A percentile compares a stretch with the other conserved stretches of the same genome.
Conservation (phyloP, 83 land plant genomes). For the Picea abies region DNA sequence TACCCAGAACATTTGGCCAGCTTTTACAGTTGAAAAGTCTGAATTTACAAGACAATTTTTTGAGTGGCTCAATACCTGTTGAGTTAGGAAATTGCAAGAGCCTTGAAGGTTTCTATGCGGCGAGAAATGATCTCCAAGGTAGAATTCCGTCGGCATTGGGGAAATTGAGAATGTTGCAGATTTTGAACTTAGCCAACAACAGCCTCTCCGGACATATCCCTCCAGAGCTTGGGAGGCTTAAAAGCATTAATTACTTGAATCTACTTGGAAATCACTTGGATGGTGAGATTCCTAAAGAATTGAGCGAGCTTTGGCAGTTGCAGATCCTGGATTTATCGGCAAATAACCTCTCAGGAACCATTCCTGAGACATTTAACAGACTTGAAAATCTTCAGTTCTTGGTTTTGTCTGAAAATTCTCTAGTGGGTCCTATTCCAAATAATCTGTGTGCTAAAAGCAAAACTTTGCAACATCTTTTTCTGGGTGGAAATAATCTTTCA, state of each 20-base stretch:
- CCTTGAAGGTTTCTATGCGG: slow-evolving; percentile 45
- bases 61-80: slow-evolving; percentile 48
- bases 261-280: slow-evolving; percentile 49
- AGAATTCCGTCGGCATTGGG: slow-evolving; percentile 34
- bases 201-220: slow-evolving; percentile 59
- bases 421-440: slow-evolving; percentile 43
- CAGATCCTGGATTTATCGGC: slow-evolving; percentile 52
- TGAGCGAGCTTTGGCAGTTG: slow-evolving; percentile 43
- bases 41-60: slow-evolving; percentile 48
- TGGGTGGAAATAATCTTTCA: slow-evolving; percentile 47
- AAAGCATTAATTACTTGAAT: slow-evolving; percentile 42
- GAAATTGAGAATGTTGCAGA: slow-evolving; percentile 26
- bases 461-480: slow-evolving; percentile 38
- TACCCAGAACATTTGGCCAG: slow-evolving; percentile 49
- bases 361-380: slow-evolving; percentile 26
- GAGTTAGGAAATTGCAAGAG: slow-evolving; percentile 29
- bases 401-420: slow-evolving; percentile 52
- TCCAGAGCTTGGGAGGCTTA: slow-evolving; percentile 34
- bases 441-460: slow-evolving; percentile 37
- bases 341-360: slow-evolving; percentile 53
- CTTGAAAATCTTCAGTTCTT: slow-evolving; percentile 42
- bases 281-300: slow-evolving; percentile 49
- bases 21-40: slow-evolving; percentile 38
- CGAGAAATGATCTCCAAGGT: slow-evolving; percentile 43
- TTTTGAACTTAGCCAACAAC: slow-evolving; percentile 65